A percentile compares a stretch with the other conserved stretches of the same genome.
Conservation (phyloP, 345 rosid species). For the Pugionium dolabratum region DNA sequence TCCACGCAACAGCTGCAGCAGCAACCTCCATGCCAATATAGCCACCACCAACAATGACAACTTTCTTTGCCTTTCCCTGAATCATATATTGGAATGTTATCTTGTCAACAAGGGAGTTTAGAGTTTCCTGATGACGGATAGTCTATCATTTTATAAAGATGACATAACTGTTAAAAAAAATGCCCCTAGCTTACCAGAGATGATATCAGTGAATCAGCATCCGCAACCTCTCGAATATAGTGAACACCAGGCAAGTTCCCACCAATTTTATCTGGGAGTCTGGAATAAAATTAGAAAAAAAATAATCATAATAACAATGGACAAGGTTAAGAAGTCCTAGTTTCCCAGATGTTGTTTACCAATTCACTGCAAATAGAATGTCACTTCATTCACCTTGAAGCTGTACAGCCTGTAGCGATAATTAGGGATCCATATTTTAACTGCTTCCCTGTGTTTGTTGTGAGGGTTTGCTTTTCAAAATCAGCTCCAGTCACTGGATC, state of each 20-base stretch:
- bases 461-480: conserved; percentile 77
- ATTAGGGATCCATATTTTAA: conserved; percentile 88
- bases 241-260: conserved; percentile 90
- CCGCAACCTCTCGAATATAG: conserved; percentile 89
- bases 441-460: conserved; percentile 77
- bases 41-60: conserved; percentile 93
- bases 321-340: not conserved
- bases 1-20: conserved; percentile 95
- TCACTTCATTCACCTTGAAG: conserved; percentile 62
- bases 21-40: conserved; percentile 99
- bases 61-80: conserved; percentile 74
- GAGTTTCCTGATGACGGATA: not conserved
- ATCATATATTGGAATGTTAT: conserved; percentile 19
- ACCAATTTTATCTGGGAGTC: conserved; percentile 93
- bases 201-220: conserved; percentile 79
- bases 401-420: conserved; percentile 88
- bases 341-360: conserved; percentile 4
- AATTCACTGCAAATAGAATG: not conserved
- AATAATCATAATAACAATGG: not conserved
- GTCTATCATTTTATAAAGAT: conserved; percentile 19
- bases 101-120: not conserved
- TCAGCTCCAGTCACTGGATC: conserved; percentile 79
- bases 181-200: conserved; percentile 61
- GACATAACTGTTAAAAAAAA: conserved; percentile 20
- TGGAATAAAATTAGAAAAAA: conserved; percentile 35